These are phyloP conservation scores for Diaporthe eres DNA, from an alignment of 2,329 filamentous ascomycete species.

Conservation along the genomic window DNA sequence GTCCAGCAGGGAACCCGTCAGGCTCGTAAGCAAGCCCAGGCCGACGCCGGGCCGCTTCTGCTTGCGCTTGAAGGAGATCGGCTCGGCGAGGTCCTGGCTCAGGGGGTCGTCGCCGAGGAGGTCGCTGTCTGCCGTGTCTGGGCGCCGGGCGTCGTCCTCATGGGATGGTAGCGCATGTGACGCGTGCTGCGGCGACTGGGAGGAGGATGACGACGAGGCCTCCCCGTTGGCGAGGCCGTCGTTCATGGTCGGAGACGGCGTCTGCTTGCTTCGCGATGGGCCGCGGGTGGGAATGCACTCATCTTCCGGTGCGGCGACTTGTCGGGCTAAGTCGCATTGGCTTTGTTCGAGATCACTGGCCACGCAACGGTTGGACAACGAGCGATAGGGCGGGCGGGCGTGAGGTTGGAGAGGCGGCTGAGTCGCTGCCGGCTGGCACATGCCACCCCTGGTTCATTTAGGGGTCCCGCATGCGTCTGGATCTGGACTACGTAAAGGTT, in stretches of 20 bases:
- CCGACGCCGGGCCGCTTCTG: constrained; percentile 62
- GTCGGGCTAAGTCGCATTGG: constrained; percentile 25
- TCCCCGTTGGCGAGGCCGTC: constrained; percentile 38
- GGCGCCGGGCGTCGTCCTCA: constrained; percentile 60
- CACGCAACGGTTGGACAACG: background rate
- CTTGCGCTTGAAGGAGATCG: constrained; percentile 80
- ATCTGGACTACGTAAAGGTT: background rate
- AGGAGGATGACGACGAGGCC: constrained; percentile 52
- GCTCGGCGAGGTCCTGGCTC: constrained; percentile 62
- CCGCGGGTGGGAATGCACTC: constrained; percentile 32
- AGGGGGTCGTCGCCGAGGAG: constrained; percentile 71
- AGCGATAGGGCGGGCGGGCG: background rate
- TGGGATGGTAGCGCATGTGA: constrained; percentile 50
- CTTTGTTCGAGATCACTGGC: background rate
- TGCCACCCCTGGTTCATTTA: constrained; percentile 6
- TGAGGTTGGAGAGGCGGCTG: constrained; percentile 5
- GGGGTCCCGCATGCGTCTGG: constrained; percentile 11
- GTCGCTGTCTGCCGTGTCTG: constrained; percentile 50
- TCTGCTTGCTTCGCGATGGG: constrained; percentile 31
- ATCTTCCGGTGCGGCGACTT: constrained; percentile 36
- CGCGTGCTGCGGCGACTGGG: constrained; percentile 50
- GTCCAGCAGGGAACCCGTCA: constrained; percentile 53
- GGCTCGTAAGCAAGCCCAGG: constrained; percentile 64
- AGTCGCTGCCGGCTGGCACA: constrained; percentile 13
- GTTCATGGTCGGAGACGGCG: constrained; percentile 43